A percentile compares a stretch with the other conserved stretches of the same genome.
These are phyloP conservation scores for Quercus engelmannii DNA, from an alignment of 306 rosid genomes.

Conservation along the genomic window DNA sequence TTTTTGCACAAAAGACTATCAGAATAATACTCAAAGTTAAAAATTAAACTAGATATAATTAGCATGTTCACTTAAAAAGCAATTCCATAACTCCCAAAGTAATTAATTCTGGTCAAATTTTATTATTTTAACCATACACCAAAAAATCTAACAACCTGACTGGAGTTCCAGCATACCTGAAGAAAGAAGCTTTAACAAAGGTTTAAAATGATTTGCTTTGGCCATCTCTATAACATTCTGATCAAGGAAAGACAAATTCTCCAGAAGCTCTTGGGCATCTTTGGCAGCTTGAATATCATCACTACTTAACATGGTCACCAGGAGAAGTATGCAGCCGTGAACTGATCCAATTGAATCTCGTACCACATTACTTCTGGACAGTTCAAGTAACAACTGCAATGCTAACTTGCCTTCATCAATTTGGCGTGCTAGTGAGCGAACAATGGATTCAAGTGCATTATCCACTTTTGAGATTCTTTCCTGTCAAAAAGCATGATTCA, in stretches of 20 bases:
- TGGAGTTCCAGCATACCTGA: constrained; percentile 48
- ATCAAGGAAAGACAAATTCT: constrained; percentile 51
- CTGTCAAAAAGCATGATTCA: constrained; percentile 32
- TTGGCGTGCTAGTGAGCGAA: constrained; percentile 62
- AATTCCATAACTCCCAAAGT: neutral
- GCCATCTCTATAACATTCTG: constrained; percentile 70
- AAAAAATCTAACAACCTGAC: neutral
- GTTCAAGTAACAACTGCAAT: constrained; percentile 54
- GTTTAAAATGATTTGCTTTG: constrained; percentile 64
- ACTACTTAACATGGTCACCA: constrained; percentile 48
- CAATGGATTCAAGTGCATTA: constrained; percentile 54
- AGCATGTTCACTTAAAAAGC: neutral
- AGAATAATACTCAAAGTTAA: neutral
- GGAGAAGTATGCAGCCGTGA: constrained; percentile 71
- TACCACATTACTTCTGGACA: constrained; percentile 34
- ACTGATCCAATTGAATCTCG: constrained; percentile 48
- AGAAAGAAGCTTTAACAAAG: constrained; percentile 51
- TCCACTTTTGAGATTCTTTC: constrained; percentile 45
- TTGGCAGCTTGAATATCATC: constrained; percentile 51
- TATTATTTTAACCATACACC: neutral
- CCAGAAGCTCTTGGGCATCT: constrained; percentile 51
- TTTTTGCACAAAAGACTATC: too few species aligned
- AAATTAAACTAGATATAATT: neutral
- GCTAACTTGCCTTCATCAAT: constrained; percentile 56
- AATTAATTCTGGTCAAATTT: neutral